phyloP scores from a whole-genome alignment of 345 rosid species.

The Salix koriyanagi region DNA sequence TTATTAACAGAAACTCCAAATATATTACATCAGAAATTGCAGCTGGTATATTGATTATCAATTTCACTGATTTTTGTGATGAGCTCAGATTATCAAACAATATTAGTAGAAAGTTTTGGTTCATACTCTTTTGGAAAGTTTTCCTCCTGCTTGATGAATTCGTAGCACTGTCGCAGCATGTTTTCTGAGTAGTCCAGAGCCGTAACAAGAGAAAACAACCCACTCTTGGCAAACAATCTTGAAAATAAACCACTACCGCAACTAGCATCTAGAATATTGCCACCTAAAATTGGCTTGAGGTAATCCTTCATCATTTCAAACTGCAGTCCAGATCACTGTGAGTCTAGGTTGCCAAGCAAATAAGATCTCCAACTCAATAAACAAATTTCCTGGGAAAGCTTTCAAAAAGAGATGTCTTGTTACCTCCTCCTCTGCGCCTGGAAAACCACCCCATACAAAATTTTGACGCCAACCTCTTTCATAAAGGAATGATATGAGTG shows the following conservation, averaged over 20 bases:
- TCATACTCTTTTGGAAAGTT: conserved; percentile 69
- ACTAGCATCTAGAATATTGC: conserved; percentile 80
- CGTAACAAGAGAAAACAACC: conserved; percentile 60
- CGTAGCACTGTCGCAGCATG: conserved; percentile 78
- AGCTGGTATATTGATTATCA: neutral
- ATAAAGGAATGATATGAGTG: conserved; percentile 65
- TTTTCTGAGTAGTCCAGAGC: conserved; percentile 89
- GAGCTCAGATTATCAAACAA: neutral
- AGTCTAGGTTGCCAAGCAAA: conserved; percentile 8
- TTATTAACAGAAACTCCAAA: neutral
- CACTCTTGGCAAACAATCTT: conserved; percentile 67
- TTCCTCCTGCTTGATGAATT: conserved; percentile 52
- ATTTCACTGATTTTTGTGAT: neutral
- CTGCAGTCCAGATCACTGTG: conserved; percentile 32
- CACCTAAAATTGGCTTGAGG: conserved; percentile 72
- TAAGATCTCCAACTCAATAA: neutral
- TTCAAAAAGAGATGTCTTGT: conserved; percentile 1
- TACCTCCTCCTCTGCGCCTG: conserved; percentile 90
- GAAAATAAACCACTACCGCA: conserved; percentile 89
- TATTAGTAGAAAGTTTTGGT: neutral
- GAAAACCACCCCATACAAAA: conserved; percentile 69
- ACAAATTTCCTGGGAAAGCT: neutral
- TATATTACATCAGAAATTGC: neutral
- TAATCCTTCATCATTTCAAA: conserved; percentile 72
- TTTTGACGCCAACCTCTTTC: conserved; percentile 98